Evolutionary conservation across 2,329 filamentous ascomycete species (phyloP).

Genomic region (Epichloe aotearoae): DNA sequence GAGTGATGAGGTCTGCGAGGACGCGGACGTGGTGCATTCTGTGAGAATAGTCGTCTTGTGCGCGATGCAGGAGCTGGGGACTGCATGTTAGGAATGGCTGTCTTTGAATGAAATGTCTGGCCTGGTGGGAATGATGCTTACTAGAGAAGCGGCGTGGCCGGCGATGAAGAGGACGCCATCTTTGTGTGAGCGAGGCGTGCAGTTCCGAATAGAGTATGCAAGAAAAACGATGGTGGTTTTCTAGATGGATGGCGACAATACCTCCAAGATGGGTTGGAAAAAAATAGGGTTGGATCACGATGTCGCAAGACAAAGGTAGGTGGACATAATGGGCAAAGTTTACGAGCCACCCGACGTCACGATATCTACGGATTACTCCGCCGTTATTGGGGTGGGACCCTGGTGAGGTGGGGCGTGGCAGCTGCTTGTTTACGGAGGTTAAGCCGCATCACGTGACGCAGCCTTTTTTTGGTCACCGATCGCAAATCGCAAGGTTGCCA

Average conservation of each 20-base stretch:
- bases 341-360: conserved; percentile 2
- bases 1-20: conserved; percentile 71
- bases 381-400: neutral
- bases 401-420: neutral
- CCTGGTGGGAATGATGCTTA: conserved; percentile 21
- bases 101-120: neutral
- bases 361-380: no score
- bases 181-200: neutral
- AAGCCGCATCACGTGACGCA: neutral
- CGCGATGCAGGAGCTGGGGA: conserved; percentile 66
- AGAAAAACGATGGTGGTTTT: neutral
- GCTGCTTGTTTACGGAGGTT: no score
- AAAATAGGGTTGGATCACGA: neutral
- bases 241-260: neutral
- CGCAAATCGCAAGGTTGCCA: neutral
- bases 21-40: conserved; percentile 80
- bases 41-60: conserved; percentile 85
- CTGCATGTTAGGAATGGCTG: neutral
- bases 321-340: neutral
- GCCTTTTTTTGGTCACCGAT: neutral
- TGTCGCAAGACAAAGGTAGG: neutral
- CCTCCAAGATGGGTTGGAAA: neutral
- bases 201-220: neutral
- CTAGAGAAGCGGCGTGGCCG: conserved; percentile 60
- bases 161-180: conserved; percentile 63